Conservation (phyloP, 495 filamentous ascomycete genomes). For the Opeltia flavorubescens region DNA sequence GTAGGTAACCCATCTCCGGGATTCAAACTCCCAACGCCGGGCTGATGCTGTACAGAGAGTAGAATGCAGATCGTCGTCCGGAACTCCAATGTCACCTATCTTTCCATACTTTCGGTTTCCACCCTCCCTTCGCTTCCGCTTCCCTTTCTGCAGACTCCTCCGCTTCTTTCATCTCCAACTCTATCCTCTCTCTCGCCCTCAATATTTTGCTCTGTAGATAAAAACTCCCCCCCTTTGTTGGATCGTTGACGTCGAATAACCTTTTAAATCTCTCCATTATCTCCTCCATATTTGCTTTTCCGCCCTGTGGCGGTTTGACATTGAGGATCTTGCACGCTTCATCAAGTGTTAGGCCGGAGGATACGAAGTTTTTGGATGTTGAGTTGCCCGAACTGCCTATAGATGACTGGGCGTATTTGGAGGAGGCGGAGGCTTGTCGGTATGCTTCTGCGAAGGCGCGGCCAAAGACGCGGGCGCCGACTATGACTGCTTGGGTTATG, state of each 20-base stretch:
- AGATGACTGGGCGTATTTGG: conserved; percentile 59
- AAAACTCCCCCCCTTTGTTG: conserved; percentile 89
- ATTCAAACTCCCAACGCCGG: neutral
- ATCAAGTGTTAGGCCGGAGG: conserved; percentile 71
- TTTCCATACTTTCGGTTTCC: conserved; percentile 91
- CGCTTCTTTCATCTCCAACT: conserved; percentile 51
- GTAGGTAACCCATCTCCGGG: neutral
- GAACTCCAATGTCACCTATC: conserved; percentile 41
- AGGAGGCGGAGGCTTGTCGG: conserved; percentile 77
- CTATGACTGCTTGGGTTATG: conserved; percentile 81
- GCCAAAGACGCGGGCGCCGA: conserved; percentile 79
- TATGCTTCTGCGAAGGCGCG: conserved; percentile 86
- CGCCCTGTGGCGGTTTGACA: conserved; percentile 72
- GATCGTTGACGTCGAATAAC: conserved; percentile 86
- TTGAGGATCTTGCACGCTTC: conserved; percentile 98
- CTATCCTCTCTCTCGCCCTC: conserved; percentile 79
- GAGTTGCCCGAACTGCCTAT: conserved; percentile 31
- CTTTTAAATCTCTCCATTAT: conserved; percentile 84
- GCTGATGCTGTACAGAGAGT: conserved; percentile 1
- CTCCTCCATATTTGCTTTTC: conserved; percentile 59
- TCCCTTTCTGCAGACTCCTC: conserved; percentile 36
- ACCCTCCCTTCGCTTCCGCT: conserved; percentile 66
- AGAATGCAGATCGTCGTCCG: neutral
- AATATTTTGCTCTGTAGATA: conserved; percentile 96
- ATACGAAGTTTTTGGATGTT: conserved; percentile 32